Base-by-base conservation (phyloP, 2,329 filamentous ascomycete species). In the Cordyceps cicadae region DNA sequence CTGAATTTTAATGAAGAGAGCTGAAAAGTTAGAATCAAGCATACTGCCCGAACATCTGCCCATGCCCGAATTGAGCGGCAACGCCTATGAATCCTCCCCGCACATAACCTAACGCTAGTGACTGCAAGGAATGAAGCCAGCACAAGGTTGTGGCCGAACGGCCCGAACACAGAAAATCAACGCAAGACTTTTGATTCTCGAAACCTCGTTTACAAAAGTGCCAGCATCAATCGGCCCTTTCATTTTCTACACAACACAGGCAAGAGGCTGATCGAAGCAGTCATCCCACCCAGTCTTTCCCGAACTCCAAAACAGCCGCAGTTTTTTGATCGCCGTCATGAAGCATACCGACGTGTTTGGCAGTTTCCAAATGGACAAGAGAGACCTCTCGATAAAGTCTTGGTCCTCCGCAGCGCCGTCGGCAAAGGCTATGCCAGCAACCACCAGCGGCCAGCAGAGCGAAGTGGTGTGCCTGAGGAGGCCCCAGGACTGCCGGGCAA, bases 391-490 rank as follows among this genome's bases (percentile, higher is more conserved):
- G 32, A 58, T 29, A 37, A 58, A 58, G 5, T 41, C 24, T n/a
- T 58, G 46, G 21, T 58, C 55, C 8, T 32, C 21, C 5, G 34
- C 11, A 5, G 55, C 9, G 21, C 46, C 55, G 45, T 32, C 34
- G 5, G 55, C 34, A 8, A 51, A 11, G 7, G 55, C 55, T 6
- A 58, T 46, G 32, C 55, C 55, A 14, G 55, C 55, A 19, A 58
- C 55, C 29, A 58, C 37, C 8, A 58, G 55, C 32, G 55, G 55
- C 55, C 55, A 58, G 45, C 45, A 50, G 32, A 58, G 45, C 19
- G 55, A 39, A 5, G 46, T 51, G 9, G 32, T 58, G 45, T 34
- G 45, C 34, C 17, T 58, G 19, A 50, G 46, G 8, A 7, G 15
- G 46, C 17, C 43, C 54, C 54, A 48, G n/a, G 43, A 56, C 54